Base-by-base conservation (phyloP, 768 basidiomycete genomes). In the Xerocomellus amylosporus region DNA sequence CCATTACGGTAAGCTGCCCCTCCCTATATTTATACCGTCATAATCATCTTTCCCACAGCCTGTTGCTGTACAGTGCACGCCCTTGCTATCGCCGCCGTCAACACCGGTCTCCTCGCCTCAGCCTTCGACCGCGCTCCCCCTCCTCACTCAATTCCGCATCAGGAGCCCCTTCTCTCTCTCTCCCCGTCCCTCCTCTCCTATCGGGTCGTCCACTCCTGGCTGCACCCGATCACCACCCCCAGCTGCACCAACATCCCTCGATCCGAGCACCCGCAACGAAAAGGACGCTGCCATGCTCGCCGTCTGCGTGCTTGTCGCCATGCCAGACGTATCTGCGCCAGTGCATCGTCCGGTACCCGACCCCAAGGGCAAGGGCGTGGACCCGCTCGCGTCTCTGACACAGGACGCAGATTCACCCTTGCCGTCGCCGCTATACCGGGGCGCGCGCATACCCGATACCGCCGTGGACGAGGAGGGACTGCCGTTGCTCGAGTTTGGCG, bases 281-380 rank as follows among this genome's bases (percentile, higher is more conserved):
- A 51, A 50, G 22, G 52, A 55, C 3, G 8, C 51, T 2, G 43
- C 47, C 1, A 54, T 39, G 0, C 24, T 66, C 20, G 14, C 54
- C 10, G 47, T 67, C 4, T 67, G 53, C 30, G 51, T 66, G 3
- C 56, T 66, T 17, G 45, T 66, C 33, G 58, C 63, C 31, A 67
- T 66, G 65, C 65, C 65, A 22, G 55, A 64, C 28, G 30, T 38
- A 15, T 51, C 54, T 3, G 34, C 58, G 2, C 56, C 58, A 0
- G 49, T 38, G 5, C 24, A 54, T 36, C 53, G 24, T 24, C 34
- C 24, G 0, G 4, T 28, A 10, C 13, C 48, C 30, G 34, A 46
- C n/a, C n/a, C 43, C 56, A 66, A 65, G 49, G 64, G 64, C 8
- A 65, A 65, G 33, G 40, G 45, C 13, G 54, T 54, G 2, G 49